These are phyloP conservation scores for Arachnopeziza araneosa DNA, from an alignment of 2,329 filamentous ascomycete genomes.

Conservation along the genomic window DNA sequence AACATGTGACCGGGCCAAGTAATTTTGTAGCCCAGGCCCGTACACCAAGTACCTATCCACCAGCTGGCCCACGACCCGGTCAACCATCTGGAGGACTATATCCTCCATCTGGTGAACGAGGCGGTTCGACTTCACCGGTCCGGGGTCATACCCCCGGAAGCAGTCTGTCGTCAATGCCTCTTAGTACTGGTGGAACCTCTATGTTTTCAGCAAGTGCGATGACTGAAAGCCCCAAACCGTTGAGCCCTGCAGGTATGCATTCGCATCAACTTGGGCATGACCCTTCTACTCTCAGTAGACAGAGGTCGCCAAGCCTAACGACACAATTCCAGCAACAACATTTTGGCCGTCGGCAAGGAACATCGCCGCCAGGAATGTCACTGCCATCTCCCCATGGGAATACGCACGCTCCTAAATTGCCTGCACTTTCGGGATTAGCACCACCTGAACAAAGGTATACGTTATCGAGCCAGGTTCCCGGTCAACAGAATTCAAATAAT, in stretches of 20 bases:
- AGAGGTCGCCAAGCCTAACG: conserved; percentile 60
- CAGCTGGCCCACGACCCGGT: conserved; percentile 50
- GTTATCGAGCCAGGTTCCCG: conserved; percentile 24
- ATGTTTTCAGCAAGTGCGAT: conserved; percentile 68
- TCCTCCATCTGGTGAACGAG: conserved; percentile 54
- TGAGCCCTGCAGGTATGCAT: conserved; percentile 56
- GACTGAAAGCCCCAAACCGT: conserved; percentile 81
- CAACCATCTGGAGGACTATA: conserved; percentile 51
- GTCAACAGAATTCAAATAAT: conserved; percentile 20
- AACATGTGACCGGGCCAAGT: conserved; percentile 52
- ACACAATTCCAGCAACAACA: conserved; percentile 62
- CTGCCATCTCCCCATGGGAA: conserved; percentile 25
- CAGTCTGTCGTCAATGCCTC: conserved; percentile 44
- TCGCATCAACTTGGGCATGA: conserved; percentile 48
- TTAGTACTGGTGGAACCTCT: conserved; percentile 37
- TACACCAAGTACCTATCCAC: conserved; percentile 71
- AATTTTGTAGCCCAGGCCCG: conserved; percentile 53
- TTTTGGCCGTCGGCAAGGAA: conserved; percentile 51
- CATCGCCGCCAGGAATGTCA: conserved; percentile 36
- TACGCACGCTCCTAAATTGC: conserved; percentile 29
- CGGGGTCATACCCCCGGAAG: conserved; percentile 43
- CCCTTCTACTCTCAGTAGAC: conserved; percentile 45
- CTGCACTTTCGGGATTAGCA: conserved; percentile 27
- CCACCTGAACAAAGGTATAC: conserved; percentile 31
- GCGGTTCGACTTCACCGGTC: conserved; percentile 47